Percentiles rank a stretch among this genome's conserved stretches.
Conservation (phyloP, 73 alveolate species). For the Effrenium voratum region DNA sequence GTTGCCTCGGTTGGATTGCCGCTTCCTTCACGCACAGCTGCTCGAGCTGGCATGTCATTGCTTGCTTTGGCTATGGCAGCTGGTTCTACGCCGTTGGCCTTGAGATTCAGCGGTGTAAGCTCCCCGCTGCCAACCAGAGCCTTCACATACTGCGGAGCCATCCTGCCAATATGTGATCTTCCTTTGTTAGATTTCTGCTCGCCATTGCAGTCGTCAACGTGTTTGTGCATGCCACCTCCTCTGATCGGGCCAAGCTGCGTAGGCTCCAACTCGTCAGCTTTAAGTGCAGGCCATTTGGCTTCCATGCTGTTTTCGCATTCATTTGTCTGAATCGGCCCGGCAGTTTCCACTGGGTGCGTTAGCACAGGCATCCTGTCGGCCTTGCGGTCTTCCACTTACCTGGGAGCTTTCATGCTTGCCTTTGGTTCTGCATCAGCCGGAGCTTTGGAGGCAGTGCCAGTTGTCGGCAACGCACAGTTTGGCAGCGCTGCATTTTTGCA, state of each 20-base stretch:
- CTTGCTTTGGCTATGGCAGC: too few species aligned
- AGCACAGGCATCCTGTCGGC: not conserved
- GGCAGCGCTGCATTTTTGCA: not conserved
- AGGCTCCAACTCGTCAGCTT: not conserved
- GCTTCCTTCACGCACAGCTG: too few species aligned
- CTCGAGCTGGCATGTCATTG: too few species aligned
- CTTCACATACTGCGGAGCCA: too few species aligned
- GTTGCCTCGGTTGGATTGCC: too few species aligned
- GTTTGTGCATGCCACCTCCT: not conserved
- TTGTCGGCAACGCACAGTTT: not conserved
- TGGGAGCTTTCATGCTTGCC: not conserved
- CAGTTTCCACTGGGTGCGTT: not conserved
- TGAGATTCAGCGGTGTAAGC: too few species aligned
- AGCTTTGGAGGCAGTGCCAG: not conserved
- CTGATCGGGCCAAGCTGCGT: not conserved
- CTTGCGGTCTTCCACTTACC: not conserved
- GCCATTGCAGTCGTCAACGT: not conserved
- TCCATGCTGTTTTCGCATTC: not conserved
- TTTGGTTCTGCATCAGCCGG: not conserved
- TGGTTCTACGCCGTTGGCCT: too few species aligned
- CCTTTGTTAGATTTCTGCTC: not conserved
- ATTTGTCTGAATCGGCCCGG: not conserved
- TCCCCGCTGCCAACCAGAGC: too few species aligned
- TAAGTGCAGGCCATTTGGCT: not conserved
- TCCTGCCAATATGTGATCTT: too few species aligned